phyloP scores from a whole-genome alignment of 208 protist genomes.

The Acanthamoeba royreba region DNA sequence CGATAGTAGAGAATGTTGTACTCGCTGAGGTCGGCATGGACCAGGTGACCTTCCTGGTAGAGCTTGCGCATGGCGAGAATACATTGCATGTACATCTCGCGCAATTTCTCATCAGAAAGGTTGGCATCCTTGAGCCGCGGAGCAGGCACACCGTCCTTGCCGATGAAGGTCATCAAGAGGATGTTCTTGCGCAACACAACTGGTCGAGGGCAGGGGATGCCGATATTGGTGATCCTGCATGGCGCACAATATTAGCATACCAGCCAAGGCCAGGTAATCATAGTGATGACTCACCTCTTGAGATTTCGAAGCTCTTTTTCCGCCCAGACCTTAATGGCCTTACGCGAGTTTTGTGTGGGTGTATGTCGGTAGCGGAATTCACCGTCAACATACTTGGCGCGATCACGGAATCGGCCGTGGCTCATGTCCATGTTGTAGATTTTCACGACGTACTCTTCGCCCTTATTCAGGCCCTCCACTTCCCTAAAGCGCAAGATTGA shows the following conservation, averaged over 20 bases:
- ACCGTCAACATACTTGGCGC: conserved; percentile 96
- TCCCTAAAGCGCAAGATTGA: not conserved
- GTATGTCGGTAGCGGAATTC: conserved; percentile 97
- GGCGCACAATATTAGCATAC: too few relatives aligned
- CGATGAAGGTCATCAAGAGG: conserved; percentile 97
- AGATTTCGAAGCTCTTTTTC: conserved; percentile 99
- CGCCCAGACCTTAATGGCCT: conserved; percentile 97
- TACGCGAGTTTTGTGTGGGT: conserved; percentile 98
- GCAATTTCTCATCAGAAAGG: conserved; percentile 80
- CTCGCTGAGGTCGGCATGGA: conserved; percentile 98
- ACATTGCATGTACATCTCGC: conserved; percentile 76
- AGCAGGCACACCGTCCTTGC: conserved; percentile 86
- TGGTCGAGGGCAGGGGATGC: conserved; percentile 89
- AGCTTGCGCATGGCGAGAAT: conserved; percentile 89
- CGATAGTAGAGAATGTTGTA: conserved; percentile 98
- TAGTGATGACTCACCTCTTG: not conserved
- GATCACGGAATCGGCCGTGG: conserved; percentile 97
- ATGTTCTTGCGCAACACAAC: conserved; percentile 95
- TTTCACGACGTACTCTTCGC: conserved; percentile 90
- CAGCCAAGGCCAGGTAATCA: too few relatives aligned
- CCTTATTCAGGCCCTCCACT: conserved; percentile 24
- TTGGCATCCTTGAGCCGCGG: conserved; percentile 95
- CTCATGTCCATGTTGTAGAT: conserved; percentile 99
- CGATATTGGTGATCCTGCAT: not conserved
- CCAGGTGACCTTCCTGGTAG: conserved; percentile 91